A percentile compares a stretch with the other conserved stretches of the same genome.
phyloP scores from a whole-genome alignment of 2,329 filamentous ascomycete genomes.

The Pleomassaria siparia region DNA sequence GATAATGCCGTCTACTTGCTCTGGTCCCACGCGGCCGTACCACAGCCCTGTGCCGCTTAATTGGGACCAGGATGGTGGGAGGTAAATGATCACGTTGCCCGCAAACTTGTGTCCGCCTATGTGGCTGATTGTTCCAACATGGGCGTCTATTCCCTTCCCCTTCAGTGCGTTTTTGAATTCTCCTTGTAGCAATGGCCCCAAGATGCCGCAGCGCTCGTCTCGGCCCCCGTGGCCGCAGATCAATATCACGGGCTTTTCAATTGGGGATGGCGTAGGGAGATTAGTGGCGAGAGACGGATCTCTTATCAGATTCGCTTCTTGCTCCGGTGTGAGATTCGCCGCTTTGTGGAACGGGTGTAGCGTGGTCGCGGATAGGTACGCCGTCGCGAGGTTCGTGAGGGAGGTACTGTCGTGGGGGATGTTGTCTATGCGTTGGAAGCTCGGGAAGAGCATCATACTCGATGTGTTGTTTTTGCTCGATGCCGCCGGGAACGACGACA shows the following conservation, averaged over 20 bases:
- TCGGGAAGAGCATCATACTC: slow-evolving; percentile 77
- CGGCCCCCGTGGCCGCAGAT: slow-evolving; percentile 86
- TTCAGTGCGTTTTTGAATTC: slow-evolving; percentile 69
- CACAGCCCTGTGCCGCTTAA: slow-evolving; percentile 69
- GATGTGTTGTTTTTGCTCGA: slow-evolving; percentile 54
- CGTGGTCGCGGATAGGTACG: slow-evolving; percentile 64
- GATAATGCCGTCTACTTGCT: slow-evolving; percentile 75
- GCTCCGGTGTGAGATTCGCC: slow-evolving; percentile 51
- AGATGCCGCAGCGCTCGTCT: slow-evolving; percentile 78
- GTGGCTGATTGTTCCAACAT: slow-evolving; percentile 73
- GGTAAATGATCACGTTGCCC: slow-evolving; percentile 79
- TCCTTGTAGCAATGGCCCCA: slow-evolving; percentile 70
- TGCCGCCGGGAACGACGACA: slow-evolving; percentile 68
- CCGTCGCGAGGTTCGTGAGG: slow-evolving; percentile 56
- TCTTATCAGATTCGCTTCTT: slow-evolving; percentile 50
- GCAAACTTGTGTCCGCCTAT: slow-evolving; percentile 85
- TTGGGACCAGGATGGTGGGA: slow-evolving; percentile 57
- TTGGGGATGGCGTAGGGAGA: slow-evolving; percentile 56
- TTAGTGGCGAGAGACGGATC: slow-evolving; percentile 50
- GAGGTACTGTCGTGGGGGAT: slow-evolving; percentile 42
- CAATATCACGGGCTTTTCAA: slow-evolving; percentile 57
- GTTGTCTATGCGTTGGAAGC: slow-evolving; percentile 77
- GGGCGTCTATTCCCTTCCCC: slow-evolving; percentile 54
- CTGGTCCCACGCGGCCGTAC: slow-evolving; percentile 78
- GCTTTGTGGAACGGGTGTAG: slow-evolving; percentile 63